Evolutionary conservation across 2,329 filamentous ascomycete species (phyloP).

Genomic region (Aaosphaeria pasadenensis): DNA sequence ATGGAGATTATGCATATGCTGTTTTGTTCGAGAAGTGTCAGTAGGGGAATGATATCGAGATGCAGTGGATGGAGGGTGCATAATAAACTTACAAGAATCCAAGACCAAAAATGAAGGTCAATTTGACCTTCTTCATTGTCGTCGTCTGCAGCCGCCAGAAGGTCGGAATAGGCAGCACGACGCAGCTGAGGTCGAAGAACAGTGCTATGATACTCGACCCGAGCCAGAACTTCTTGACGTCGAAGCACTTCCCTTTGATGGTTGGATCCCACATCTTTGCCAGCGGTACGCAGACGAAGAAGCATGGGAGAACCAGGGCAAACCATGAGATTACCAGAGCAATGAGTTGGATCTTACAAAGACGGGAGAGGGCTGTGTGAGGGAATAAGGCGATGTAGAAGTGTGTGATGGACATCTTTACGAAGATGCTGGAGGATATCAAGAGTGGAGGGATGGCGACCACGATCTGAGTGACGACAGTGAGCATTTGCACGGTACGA

Average conservation of each 20-base stretch:
- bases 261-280: not conserved
- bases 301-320: not conserved
- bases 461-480: not conserved
- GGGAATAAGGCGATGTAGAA: constrained; percentile 4
- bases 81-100: constrained; percentile 3
- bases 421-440: not conserved
- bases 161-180: constrained; percentile 2
- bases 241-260: not conserved
- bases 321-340: not conserved
- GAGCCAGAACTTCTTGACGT: constrained; percentile 1
- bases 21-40: not conserved
- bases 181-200: constrained; percentile 3
- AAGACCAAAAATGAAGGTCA: constrained; percentile 4
- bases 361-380: not conserved
- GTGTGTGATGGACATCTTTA: constrained; percentile 5
- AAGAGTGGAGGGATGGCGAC: constrained; percentile 1
- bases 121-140: constrained; percentile 1
- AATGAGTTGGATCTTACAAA: not conserved
- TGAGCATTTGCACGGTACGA: no score
- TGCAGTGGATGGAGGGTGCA: not conserved
- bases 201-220: constrained; percentile 1
- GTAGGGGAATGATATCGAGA: not conserved
- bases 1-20: constrained; percentile 4
- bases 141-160: constrained; percentile 1
- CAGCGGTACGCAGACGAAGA: constrained; percentile 1